Conservation (phyloP, 495 filamentous ascomycete genomes). For the Penicillium subrubescens region DNA sequence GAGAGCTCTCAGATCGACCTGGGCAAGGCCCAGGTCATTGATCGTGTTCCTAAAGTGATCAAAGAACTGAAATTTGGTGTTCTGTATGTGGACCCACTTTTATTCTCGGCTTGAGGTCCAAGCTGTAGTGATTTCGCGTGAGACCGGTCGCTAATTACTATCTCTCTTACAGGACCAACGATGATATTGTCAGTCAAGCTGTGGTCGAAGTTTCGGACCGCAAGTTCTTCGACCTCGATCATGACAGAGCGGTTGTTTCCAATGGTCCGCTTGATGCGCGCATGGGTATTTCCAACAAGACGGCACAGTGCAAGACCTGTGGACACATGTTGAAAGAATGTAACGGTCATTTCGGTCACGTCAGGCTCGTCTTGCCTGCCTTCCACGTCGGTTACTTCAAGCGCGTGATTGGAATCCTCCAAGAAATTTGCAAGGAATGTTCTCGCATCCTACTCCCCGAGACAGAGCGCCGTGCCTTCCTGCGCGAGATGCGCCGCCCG, state of each 20-base stretch:
- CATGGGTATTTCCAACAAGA: constrained; percentile 85
- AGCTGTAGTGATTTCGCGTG: constrained; percentile 12
- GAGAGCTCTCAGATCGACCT: constrained; percentile 53
- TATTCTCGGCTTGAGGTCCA: constrained; percentile 9
- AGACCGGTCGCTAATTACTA: constrained; percentile 27
- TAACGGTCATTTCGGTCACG: constrained; percentile 93
- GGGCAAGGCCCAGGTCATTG: constrained; percentile 86
- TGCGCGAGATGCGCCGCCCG: constrained; percentile 77
- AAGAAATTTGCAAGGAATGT: constrained; percentile 84
- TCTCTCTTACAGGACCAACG: constrained; percentile 62
- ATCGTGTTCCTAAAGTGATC: constrained; percentile 85
- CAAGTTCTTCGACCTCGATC: constrained; percentile 83
- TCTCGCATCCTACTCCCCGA: constrained; percentile 77
- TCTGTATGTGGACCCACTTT: constrained; percentile 55
- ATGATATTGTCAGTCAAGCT: constrained; percentile 92
- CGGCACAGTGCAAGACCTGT: constrained; percentile 77
- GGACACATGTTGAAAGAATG: constrained; percentile 73
- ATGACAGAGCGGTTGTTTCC: constrained; percentile 65
- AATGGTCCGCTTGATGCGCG: constrained; percentile 86
- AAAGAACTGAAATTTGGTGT: constrained; percentile 93
- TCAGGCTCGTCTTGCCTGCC: constrained; percentile 82
- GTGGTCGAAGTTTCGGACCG: constrained; percentile 90
- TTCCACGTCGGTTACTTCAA: constrained; percentile 97
- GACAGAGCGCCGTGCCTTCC: constrained; percentile 65
- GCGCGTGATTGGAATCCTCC: constrained; percentile 82